Conservation (phyloP, 805 yeast genomes). For the Sugiyamaella boreocaroliniensis region DNA sequence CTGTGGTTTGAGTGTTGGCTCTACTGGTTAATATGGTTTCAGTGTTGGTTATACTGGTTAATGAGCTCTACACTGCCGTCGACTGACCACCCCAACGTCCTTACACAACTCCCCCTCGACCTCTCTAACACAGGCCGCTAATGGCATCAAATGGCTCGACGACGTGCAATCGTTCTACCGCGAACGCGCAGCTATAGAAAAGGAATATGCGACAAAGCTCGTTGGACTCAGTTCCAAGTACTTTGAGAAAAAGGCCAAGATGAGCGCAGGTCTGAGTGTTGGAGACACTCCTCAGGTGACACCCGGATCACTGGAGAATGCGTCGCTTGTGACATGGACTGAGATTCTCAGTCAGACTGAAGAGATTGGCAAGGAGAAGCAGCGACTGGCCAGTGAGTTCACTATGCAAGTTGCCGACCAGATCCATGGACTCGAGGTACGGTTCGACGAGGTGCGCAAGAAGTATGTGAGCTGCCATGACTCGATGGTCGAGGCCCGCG, state of each 20-base stretch:
- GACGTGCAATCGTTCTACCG: conserved; percentile 80
- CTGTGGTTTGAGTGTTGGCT: too few relatives aligned
- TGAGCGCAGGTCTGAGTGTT: conserved; percentile 63
- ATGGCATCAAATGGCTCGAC: conserved; percentile 64
- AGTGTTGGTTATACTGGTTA: too few relatives aligned
- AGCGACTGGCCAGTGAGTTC: conserved; percentile 53
- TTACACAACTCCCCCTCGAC: too few relatives aligned
- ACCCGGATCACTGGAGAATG: conserved; percentile 90
- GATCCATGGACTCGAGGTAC: conserved; percentile 45
- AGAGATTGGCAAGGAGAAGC: conserved; percentile 60
- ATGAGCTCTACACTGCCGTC: too few relatives aligned
- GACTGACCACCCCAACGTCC: too few relatives aligned
- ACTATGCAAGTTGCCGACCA: conserved; percentile 55
- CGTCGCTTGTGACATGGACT: conserved; percentile 83
- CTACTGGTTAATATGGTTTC: too few relatives aligned
- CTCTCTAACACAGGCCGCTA: conserved; percentile 28
- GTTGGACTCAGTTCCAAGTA: conserved; percentile 58
- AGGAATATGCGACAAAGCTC: conserved; percentile 69
- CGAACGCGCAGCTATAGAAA: conserved; percentile 76
- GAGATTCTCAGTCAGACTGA: conserved; percentile 82
- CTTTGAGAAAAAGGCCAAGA: conserved; percentile 67
- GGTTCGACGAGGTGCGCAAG: conserved; percentile 47
- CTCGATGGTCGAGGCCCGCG: conserved; percentile 44
- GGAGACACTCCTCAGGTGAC: conserved; percentile 89
- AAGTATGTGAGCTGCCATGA: conserved; percentile 55